Evolutionary conservation across 2,329 filamentous ascomycete genomes (phyloP).

Genomic region (Xylaria sp.): DNA sequence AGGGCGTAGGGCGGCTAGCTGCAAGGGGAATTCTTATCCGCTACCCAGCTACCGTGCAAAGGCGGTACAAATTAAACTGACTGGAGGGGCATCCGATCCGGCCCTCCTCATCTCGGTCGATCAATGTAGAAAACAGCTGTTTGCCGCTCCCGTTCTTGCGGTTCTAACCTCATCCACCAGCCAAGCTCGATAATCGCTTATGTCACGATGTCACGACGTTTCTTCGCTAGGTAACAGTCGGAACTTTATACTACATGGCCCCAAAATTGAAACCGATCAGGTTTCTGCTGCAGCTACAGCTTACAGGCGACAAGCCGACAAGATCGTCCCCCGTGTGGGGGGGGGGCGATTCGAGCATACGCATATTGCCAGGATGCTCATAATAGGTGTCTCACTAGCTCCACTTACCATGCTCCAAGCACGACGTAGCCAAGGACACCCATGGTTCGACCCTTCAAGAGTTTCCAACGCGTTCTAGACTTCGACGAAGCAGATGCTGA

Average conservation of each 20-base stretch:
- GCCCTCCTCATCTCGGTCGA: not conserved
- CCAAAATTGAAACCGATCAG: slow-evolving; percentile 13
- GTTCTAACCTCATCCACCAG: no score
- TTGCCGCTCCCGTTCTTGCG: no score
- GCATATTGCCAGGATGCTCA: slow-evolving; percentile 1
- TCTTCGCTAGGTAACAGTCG: slow-evolving; percentile 12
- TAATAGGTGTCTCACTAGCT: slow-evolving; percentile 26
- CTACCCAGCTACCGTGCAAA: no score
- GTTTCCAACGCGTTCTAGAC: slow-evolving; percentile 21
- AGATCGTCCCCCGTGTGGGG: slow-evolving; percentile 17
- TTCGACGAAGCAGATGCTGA: slow-evolving; percentile 24
- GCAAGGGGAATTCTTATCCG: not conserved
- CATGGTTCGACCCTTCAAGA: slow-evolving; percentile 15
- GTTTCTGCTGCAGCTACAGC: not conserved
- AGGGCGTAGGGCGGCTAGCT: not conserved
- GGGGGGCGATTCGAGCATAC: not conserved
- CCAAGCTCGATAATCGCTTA: not conserved
- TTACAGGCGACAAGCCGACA: slow-evolving; percentile 18
- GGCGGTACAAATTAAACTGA: no score
- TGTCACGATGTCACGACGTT: not conserved
- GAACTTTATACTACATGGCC: slow-evolving; percentile 13
- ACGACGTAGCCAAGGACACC: slow-evolving; percentile 9
- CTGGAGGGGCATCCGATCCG: no score
- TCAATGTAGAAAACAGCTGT: not conserved
- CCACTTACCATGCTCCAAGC: slow-evolving; percentile 32